Base-by-base conservation (phyloP, 1,139 yeast genomes). In the Blastobotrys ciferrii region DNA sequence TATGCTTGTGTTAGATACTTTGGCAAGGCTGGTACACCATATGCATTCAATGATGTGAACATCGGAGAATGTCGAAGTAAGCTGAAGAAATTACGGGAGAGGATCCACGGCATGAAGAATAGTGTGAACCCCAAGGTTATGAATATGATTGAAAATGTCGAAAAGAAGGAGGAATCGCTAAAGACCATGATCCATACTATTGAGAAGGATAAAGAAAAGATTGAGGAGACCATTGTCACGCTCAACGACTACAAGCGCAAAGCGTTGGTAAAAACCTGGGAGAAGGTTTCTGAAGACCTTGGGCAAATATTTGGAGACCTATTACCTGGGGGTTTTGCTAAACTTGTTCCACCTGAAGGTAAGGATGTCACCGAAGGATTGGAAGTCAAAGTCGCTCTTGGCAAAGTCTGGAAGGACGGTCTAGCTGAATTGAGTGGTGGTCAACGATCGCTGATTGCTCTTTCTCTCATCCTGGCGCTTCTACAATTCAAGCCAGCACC, bases 401-500 rank as follows among this genome's bases (percentile, higher is more conserved):
- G 98, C 3, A 82, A 79, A 45, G 89, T 91, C 7, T 92, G 98
- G 98, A 94, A 94, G 64, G 96, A 91, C 59, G 87, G 96, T 60
- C 76, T 94, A 56, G 94, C 91, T 2, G 99, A 94, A 68, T 74
- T 94, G 43, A 88, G 97, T 13, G 99, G 99, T 51, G 99, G 99
- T 28, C 99, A 94, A 67, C 73, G 98, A 57, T 92, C 98, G 0
- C 77, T 92, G 55, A 87, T 91, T 57, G 98, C 98, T 0, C 71
- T 92, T 45, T 87, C 98, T 2, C 73, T 92, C 59, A 91, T 91
- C 57, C 77, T 91, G 80, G 96, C 98, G 0, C 72, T 92, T 53
- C 73, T 92, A 49, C 96, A 91, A 66, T 91, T 87, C 73, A 88
- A 89, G 65, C 98, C 98, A 1, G 98, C 98, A 0, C 98, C 98